Base-by-base conservation (phyloP, 306 rosid species). In the Fagus crenata region DNA sequence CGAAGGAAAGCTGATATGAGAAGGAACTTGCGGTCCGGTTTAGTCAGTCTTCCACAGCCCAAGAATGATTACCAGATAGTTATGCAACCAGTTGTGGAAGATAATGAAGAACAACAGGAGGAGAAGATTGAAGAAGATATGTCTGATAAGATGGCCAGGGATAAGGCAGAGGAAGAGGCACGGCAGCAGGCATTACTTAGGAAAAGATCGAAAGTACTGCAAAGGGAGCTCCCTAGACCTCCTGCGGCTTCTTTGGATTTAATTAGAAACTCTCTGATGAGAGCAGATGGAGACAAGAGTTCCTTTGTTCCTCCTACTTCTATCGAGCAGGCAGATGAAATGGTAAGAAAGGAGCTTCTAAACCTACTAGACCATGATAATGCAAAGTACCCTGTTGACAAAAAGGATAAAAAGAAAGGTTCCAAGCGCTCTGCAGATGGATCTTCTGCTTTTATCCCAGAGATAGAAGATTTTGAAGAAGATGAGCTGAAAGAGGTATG, bases 141-240 rank as follows among this genome's bases (percentile, higher is more conserved):
- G 98, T 93, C 98, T 35, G 97, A 93, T 72, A 90, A 91, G 84
- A 42, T 91, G n/a, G 98, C 97, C 75, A 88, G 97, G 77, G 96
- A 91, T 81, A 92, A 84, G 76, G 98, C 93, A 0, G 97, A 87
- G 75, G 98, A 93, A 81, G 98, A 93, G 81, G 96, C 92, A 42
- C 86, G 89, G 1, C 93, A 54, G 71, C 97, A 90, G 64, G 98
- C 93, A 65, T 87, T 91, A 78, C 97, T 93, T 79, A 87, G 91
- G 85, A 93, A 93, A 79, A 86, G 98, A 78, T 93, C 98, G 15
- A 93, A 93, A 89, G 98, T 93, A 32, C 92, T 93, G 74, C 96
- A 91, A 67, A 90, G 98, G 85, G 98, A 84, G 85, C 96, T 93
- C 77, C 98, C 98, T 46, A 89, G 98, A 84, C 98, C 98, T 72